Percentiles rank a stretch among this genome's conserved stretches.
Evolutionary conservation across 305 asterid species (phyloP).

Genomic region (Fraxinus latifolia): DNA sequence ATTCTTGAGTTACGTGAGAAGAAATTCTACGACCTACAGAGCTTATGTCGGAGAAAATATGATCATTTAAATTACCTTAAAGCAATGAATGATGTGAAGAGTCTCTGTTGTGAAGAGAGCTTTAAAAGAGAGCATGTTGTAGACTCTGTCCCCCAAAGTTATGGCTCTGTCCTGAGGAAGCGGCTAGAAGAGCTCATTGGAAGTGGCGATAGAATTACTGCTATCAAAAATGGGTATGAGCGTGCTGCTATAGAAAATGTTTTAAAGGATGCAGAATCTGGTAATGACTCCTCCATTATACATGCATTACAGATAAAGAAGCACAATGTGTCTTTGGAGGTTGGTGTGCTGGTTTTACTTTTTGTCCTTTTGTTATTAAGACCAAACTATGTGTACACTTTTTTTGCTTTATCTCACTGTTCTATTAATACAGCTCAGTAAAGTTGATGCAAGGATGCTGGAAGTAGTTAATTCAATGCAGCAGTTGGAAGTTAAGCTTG

Average conservation of each 20-base stretch:
- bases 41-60: constrained; percentile 73
- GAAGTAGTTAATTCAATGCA: constrained; percentile 60
- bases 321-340: constrained; percentile 39
- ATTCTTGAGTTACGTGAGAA: constrained; percentile 73
- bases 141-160: constrained; percentile 42
- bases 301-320: constrained; percentile 31
- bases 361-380: constrained; percentile 16
- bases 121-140: constrained; percentile 56
- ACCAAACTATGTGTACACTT: constrained; percentile 9
- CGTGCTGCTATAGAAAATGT: constrained; percentile 78
- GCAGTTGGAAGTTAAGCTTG: constrained; percentile 72
- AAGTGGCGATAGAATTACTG: constrained; percentile 44
- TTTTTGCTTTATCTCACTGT: constrained; percentile 28
- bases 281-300: constrained; percentile 76
- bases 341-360: constrained; percentile 31
- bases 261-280: constrained; percentile 84
- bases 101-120: constrained; percentile 76
- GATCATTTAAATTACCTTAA: constrained; percentile 79
- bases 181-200: constrained; percentile 67
- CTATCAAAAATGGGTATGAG: constrained; percentile 59
- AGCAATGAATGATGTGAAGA: constrained; percentile 75
- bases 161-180: constrained; percentile 64
- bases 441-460: constrained; percentile 76
- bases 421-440: constrained; percentile 66
- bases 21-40: constrained; percentile 69